Base-by-base conservation (phyloP, 352 stramenopile species). In the Phytophthora pistaciae region DNA sequence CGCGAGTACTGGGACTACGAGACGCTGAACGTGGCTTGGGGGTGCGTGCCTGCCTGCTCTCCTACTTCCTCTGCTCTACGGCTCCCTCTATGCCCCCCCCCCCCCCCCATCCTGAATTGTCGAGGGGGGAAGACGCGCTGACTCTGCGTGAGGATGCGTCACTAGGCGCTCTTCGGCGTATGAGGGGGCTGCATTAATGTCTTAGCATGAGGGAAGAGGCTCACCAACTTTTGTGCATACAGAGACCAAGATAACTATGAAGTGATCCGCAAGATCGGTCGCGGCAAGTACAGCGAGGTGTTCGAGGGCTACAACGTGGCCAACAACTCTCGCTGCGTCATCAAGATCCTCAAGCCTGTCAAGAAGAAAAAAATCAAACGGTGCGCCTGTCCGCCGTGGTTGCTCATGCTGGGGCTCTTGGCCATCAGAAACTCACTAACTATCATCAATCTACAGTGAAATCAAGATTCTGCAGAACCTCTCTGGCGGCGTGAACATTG, bases 281-380 rank as follows among this genome's bases (percentile, higher is more conserved):
- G 98, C 40, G 98, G 98, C 65, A 99, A 99, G 89, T 99, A 99
- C 84, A 99, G 91, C 66, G 98, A 99, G 74, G 97, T 99, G 56
- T 99, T 99, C 69, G 93, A 98, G 72, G 98, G 98, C n/a, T 95
- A 99, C 74, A 99, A 99, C 71, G 91, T 99, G 25, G 82, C 84
- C 20, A 99, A 97, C 78, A 98, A 98, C 70, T 94, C 89, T 38
- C 98, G 98, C 70, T 99, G 98, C 79, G 98, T 99, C n/a, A 98
- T 99, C 69, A 99, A 99, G 90, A 99, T 99, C 75, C 90, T 99
- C 55, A 99, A 99, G 84, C 98, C 98, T 14, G 98, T 99, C n/a
- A 99, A 99, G 92, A 99, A 99, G 91, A 99, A 99, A 87, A 99
- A 99, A 88, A 99, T 99, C 80, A 99, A 99, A 79, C 88, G 96